A percentile compares a stretch with the other conserved stretches of the same genome.
phyloP scores from a whole-genome alignment of 345 rosid species.

The Sisymbrium altissimum region DNA sequence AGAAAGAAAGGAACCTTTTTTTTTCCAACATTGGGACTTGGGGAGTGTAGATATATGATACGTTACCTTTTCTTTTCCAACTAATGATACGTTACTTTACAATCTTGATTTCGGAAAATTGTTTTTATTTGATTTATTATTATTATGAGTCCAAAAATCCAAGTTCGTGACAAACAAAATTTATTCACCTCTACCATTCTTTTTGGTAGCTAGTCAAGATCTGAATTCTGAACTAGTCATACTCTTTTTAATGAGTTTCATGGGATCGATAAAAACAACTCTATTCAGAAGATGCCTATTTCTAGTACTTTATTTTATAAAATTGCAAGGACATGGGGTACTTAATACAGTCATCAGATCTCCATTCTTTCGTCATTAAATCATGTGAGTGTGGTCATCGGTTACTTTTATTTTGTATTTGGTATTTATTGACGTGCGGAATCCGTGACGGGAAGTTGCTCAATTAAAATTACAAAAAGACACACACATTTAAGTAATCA shows the following conservation, averaged over 20 bases:
- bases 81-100: constrained; percentile 23
- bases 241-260: neutral
- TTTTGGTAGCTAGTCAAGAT: neutral
- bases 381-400: constrained; percentile 14
- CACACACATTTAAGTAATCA: neutral
- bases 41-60: constrained; percentile 14
- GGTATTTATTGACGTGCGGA: constrained; percentile 29
- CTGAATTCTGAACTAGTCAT: neutral
- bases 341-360: constrained; percentile 1
- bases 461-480: neutral
- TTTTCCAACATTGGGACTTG: constrained; percentile 18
- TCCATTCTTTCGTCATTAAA: constrained; percentile 1
- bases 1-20: constrained; percentile 23
- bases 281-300: neutral
- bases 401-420: constrained; percentile 10
- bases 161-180: neutral
- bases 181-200: neutral
- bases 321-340: neutral
- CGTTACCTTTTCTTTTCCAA: constrained; percentile 9
- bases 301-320: neutral
- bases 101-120: neutral
- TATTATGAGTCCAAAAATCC: neutral
- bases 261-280: neutral
- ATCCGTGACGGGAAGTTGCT: constrained; percentile 11
- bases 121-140: neutral